A percentile compares a stretch with the other conserved stretches of the same genome.
phyloP scores from a whole-genome alignment of 1,139 yeast genomes.

The Yamadazyma taylorii region DNA sequence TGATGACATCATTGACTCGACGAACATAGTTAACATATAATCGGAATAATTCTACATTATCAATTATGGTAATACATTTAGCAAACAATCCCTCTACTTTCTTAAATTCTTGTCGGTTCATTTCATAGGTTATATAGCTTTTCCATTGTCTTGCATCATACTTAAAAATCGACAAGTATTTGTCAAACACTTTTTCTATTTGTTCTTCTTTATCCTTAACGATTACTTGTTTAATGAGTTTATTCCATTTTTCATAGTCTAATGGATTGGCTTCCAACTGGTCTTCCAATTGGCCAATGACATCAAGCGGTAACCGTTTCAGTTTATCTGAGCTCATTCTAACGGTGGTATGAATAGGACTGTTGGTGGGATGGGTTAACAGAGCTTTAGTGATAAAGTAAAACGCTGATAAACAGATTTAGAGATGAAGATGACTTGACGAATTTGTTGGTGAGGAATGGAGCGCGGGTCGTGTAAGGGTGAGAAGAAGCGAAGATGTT shows the following conservation, averaged over 20 bases:
- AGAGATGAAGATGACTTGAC: too few species aligned
- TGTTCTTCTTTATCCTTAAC: conserved; percentile 64
- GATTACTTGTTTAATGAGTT: conserved; percentile 54
- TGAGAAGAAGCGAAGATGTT: too few species aligned
- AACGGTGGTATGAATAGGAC: too few species aligned
- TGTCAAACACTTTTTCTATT: conserved; percentile 58
- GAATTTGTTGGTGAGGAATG: too few species aligned
- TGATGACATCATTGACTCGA: conserved; percentile 71
- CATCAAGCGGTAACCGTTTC: conserved; percentile 43
- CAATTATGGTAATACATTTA: conserved; percentile 58
- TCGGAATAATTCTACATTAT: conserved; percentile 68
- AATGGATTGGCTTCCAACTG: conserved; percentile 55
- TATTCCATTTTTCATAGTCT: conserved; percentile 58
- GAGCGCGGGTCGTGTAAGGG: too few species aligned
- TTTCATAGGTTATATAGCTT: conserved; percentile 66
- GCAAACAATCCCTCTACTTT: conserved; percentile 66
- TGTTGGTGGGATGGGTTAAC: too few species aligned
- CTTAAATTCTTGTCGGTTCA: conserved; percentile 66
- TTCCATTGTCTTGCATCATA: conserved; percentile 70
- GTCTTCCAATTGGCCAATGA: conserved; percentile 61
- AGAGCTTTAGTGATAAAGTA: too few species aligned
- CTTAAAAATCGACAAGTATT: conserved; percentile 65
- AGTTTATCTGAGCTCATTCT: conserved; percentile 17
- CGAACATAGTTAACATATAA: conserved; percentile 77
- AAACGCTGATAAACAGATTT: too few species aligned